These are phyloP conservation scores for Fusarium sp. DNA, from an alignment of 2,329 filamentous ascomycete species.

Conservation along the genomic window DNA sequence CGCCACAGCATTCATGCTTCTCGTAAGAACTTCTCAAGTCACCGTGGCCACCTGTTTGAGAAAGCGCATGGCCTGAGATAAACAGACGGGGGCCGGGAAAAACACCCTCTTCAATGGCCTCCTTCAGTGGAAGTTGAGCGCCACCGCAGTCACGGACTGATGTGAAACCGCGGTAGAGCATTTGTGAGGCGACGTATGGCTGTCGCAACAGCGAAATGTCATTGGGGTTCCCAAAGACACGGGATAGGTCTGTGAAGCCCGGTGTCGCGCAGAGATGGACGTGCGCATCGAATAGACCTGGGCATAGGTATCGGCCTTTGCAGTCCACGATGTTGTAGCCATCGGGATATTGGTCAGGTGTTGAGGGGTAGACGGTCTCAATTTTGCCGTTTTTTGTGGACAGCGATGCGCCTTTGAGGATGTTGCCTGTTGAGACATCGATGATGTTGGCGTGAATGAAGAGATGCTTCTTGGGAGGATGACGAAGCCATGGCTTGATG, in stretches of 20 bases:
- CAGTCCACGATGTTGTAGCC: not conserved
- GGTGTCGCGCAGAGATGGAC: conserved; percentile 47
- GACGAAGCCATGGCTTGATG: conserved; percentile 3
- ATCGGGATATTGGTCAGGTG: not conserved
- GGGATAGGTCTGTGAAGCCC: conserved; percentile 41
- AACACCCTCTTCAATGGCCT: conserved; percentile 64
- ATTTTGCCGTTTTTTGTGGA: not conserved
- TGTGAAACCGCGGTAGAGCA: not conserved
- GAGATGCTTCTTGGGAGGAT: not conserved
- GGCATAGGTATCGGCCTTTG: conserved; percentile 37
- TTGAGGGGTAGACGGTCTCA: not conserved
- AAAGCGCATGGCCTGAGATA: conserved; percentile 63
- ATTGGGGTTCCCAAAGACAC: conserved; percentile 45
- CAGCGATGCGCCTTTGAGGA: not conserved
- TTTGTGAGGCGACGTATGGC: conserved; percentile 40
- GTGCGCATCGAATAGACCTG: conserved; percentile 48
- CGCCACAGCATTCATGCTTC: conserved; percentile 56
- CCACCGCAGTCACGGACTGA: not conserved
- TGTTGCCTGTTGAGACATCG: not conserved
- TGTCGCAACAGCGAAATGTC: conserved; percentile 55
- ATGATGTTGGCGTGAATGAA: conserved; percentile 1
- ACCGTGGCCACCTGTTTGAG: conserved; percentile 68
- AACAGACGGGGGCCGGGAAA: conserved; percentile 64
- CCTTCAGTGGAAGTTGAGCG: conserved; percentile 62
- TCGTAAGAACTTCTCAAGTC: conserved; percentile 58